These are phyloP conservation scores for Alloascoidea hylecoeti DNA, from an alignment of 805 yeast species.

Conservation along the genomic window DNA sequence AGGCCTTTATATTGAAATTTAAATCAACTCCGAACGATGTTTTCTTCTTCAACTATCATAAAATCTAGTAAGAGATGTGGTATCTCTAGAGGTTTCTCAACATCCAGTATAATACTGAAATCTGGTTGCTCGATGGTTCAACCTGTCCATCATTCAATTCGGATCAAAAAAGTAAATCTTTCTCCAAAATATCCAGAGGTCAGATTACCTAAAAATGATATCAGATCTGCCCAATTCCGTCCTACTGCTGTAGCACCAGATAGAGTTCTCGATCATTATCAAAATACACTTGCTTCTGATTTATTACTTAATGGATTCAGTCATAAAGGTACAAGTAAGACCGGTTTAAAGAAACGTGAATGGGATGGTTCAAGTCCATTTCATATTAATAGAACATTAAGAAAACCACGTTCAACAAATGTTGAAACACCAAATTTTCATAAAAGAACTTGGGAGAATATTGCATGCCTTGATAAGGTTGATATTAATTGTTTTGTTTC, in stretches of 20 bases:
- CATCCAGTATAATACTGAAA: constrained; percentile 18
- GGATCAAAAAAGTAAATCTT: constrained; percentile 56
- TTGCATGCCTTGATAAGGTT: constrained; percentile 61
- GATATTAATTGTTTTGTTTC: constrained; percentile 65
- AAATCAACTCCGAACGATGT: too few relatives aligned
- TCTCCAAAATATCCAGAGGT: constrained; percentile 65
- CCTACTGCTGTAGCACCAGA: constrained; percentile 72
- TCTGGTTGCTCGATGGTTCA: constrained; percentile 59
- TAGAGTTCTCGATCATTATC: constrained; percentile 64
- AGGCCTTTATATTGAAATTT: too few relatives aligned
- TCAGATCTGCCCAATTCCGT: constrained; percentile 62
- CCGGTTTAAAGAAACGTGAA: constrained; percentile 58
- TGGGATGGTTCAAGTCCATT: constrained; percentile 89
- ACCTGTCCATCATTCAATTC: constrained; percentile 86
- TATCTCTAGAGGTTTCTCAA: too few relatives aligned
- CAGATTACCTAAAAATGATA: constrained; percentile 54
- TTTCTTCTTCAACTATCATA: too few relatives aligned
- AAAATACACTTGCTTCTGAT: constrained; percentile 63
- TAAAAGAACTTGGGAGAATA: constrained; percentile 50
- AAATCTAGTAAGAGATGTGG: too few relatives aligned
- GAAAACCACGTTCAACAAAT: constrained; percentile 63
- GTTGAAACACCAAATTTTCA: constrained; percentile 63
- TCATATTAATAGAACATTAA: constrained; percentile 68
- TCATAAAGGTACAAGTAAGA: constrained; percentile 39
- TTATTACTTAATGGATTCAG: constrained; percentile 62